Base-by-base conservation (phyloP, 192 early-diverging fungal species). In the Gaertneriomyces sp. region DNA sequence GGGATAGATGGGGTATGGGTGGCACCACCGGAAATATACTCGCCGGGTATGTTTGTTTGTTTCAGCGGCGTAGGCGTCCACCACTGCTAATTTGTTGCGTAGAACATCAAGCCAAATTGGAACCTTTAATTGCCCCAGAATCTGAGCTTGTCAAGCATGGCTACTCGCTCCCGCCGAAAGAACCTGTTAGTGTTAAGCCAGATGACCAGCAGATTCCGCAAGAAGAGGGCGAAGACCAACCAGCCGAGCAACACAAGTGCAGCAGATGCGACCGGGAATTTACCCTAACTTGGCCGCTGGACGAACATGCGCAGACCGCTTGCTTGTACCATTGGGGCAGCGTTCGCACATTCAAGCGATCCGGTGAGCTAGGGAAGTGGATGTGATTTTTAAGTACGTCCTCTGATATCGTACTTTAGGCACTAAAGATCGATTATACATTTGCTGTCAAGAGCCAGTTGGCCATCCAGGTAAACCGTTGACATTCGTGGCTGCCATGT, bases 1-100 rank as follows among this genome's bases (percentile, higher is more conserved):
- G 89, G 89, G 2, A 83, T 90, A 46, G 87, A 89, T 66, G 83
- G 85, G 5, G 79, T 72, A 14, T 89, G 78, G 76, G 52, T 60
- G 57, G 63, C 68, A 43, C 53, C 6, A 19, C 14, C 25, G 25
- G 25, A 33, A 33, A 33, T 33, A 33, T 33, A 33, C 25, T 33
- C 25, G 2, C 25, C 25, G 25, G 25, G 25, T 33, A 33, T 33
- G 25, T 33, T 33, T 33, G 25, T 33, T 33, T 33, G 25, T 33
- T 33, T 33, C 25, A 2, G 25, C 25, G 2, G 25, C 25, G 25
- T 33, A 33, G 4, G 53, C 10, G 33, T 19, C 53, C 1, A n/a
- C 58, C n/a, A 9, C 55, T 4, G 16, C 53, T 43, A 12, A 19
- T 9, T 55, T 4, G 20, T 59, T 12, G 44, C 55, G 67, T 42